Base-by-base conservation (phyloP, 2,329 filamentous ascomycete genomes). In the Aquanectria penicillioides region DNA sequence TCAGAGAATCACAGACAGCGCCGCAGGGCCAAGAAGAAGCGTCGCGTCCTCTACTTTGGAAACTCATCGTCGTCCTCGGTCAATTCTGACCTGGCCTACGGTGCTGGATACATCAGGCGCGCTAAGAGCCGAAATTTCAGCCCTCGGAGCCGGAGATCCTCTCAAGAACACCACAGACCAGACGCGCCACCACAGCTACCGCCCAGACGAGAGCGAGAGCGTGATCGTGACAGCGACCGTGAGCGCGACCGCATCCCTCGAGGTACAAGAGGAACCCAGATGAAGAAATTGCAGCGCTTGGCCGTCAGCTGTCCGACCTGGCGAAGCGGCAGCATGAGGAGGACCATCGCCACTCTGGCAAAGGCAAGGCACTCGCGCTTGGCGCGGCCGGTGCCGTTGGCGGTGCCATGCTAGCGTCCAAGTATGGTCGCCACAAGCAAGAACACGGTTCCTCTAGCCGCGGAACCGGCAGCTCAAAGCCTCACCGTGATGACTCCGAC, bases 71-170 rank as follows among this genome's bases (percentile, higher is more conserved):
- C 86, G 2, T 90, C 87, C 0, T 89, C 87, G 1, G 80, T 90
- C 52, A 87, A 90, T 72, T 86, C 84, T 17, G 89, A 92, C 69
- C 76, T 91, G 59, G 88, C 88, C 9, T 91, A 90, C 70, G 88
- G 89, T 9, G 81, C 77, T 52, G 88, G 86, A 13, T 89, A 83
- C 62, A 77, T 85, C 41, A 81, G 80, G 60, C 74, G 76, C 29
- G 57, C 66, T 8, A 75, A 72, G 61, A 69, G 67, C 49, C 70
- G 69, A 33, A 71, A 65, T 38, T 64, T 69, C 18, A 70, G 71
- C 50, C 68, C 69, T 23, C 63, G 64, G 49, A 68, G 64, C 20
- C 66, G 67, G 41, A 58, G 46, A 18, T 61, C 61, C n/a, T 61
- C 57, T 12, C 57, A 55, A 50, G 50, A 52, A 34, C 62, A 65